Conservation (phyloP, 2,329 filamentous ascomycete genomes). For the Aspergillus caelatus region DNA sequence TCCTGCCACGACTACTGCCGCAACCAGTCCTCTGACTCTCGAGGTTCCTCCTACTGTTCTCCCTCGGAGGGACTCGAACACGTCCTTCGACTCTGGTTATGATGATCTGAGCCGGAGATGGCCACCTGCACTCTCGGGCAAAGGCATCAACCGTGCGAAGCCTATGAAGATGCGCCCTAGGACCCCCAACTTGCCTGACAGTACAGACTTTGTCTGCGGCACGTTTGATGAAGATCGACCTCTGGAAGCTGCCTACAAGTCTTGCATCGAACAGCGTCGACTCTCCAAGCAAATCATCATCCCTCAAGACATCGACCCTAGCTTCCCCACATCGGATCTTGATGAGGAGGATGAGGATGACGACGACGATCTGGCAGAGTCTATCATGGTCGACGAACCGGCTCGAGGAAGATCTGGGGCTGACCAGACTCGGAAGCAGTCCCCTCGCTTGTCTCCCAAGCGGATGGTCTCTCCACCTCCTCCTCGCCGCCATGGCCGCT, state of each 20-base stretch:
- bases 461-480: slow-evolving; percentile 59
- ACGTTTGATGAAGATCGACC: slow-evolving; percentile 94
- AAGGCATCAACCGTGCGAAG: slow-evolving; percentile 36
- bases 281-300: slow-evolving; percentile 78
- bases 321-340: slow-evolving; percentile 91
- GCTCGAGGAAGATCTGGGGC: slow-evolving; percentile 46
- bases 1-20: slow-evolving; percentile 47
- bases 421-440: slow-evolving; percentile 54
- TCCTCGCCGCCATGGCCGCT: slow-evolving; percentile 52
- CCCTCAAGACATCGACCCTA: slow-evolving; percentile 97
- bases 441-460: slow-evolving; percentile 62
- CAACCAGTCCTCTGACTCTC: slow-evolving; percentile 57
- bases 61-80: slow-evolving; percentile 54
- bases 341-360: slow-evolving; percentile 83
- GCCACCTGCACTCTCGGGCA: slow-evolving; percentile 34
- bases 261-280: slow-evolving; percentile 78
- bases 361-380: slow-evolving; percentile 56
- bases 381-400: slow-evolving; percentile 54
- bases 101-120: slow-evolving; percentile 31
- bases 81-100: slow-evolving; percentile 57
- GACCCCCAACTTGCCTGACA: slow-evolving; percentile 87
- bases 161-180: slow-evolving; percentile 63
- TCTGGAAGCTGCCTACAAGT: slow-evolving; percentile 90
- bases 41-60: slow-evolving; percentile 51
- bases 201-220: slow-evolving; percentile 98